A percentile compares a stretch with the other conserved stretches of the same genome.
phyloP scores from a whole-genome alignment of 305 asterid species.

The Plantago lanceolata region DNA sequence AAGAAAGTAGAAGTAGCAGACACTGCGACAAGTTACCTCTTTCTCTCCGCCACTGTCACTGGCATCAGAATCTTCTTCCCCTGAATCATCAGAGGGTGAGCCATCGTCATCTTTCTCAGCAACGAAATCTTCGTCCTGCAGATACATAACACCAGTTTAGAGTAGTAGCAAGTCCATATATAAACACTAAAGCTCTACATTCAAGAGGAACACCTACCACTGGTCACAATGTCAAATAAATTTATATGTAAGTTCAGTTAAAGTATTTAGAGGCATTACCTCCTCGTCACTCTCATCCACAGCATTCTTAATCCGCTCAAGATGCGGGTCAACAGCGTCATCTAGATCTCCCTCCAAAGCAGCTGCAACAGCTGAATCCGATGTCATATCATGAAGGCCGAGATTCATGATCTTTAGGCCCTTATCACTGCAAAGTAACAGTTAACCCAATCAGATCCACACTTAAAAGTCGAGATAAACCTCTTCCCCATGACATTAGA shows the following conservation, averaged over 20 bases:
- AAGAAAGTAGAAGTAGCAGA: slow-evolving; percentile 6
- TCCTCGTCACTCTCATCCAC: slow-evolving; percentile 88
- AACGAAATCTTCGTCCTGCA: slow-evolving; percentile 85
- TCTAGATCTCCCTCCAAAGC: slow-evolving; percentile 58
- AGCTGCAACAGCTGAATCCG: slow-evolving; percentile 56
- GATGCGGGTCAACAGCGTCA: slow-evolving; percentile 89
- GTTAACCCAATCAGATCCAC: slow-evolving; percentile 16
- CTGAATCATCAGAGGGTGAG: slow-evolving; percentile 96
- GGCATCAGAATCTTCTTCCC: slow-evolving; percentile 79
- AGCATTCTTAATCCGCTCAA: slow-evolving; percentile 76
- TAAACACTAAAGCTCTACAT: background rate
- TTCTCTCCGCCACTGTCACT: slow-evolving; percentile 62
- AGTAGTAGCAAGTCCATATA: background rate
- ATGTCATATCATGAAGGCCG: slow-evolving; percentile 25
- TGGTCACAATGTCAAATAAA: background rate
- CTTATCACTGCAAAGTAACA: slow-evolving; percentile 49
- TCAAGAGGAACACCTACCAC: background rate
- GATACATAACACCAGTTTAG: slow-evolving; percentile 3
- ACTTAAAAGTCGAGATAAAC: slow-evolving; percentile 8
- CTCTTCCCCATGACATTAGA: background rate
- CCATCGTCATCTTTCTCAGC: slow-evolving; percentile 73
- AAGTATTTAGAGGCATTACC: slow-evolving; percentile 34
- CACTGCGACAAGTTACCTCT: slow-evolving; percentile 47
- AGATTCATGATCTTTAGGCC: slow-evolving; percentile 76
- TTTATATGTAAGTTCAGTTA: background rate